These are phyloP conservation scores for Dionaea muscipula DNA, from an alignment of 179 eudicot species.

Conservation along the genomic window DNA sequence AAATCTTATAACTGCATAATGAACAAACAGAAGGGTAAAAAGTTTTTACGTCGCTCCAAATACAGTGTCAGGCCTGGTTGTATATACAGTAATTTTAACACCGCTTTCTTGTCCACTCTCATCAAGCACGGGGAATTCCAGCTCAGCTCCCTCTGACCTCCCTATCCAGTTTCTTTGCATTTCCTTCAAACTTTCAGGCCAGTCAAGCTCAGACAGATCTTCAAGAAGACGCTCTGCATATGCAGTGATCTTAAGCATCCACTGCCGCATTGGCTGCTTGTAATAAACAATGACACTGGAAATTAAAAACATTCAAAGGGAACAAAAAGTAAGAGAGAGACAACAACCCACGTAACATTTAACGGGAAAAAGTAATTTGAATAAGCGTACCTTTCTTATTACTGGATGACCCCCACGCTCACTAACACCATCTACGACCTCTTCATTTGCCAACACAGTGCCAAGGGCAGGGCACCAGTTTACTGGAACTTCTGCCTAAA, in stretches of 20 bases:
- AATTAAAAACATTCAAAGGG: conserved; percentile 57
- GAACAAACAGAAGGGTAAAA: conserved; percentile 6
- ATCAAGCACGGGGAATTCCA: conserved; percentile 55
- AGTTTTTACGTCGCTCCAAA: conserved; percentile 86
- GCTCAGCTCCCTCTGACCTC: conserved; percentile 93
- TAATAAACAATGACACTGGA: conserved; percentile 73
- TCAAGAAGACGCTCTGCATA: conserved; percentile 98
- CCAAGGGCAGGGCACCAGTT: conserved; percentile 99
- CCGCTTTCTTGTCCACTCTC: conserved; percentile 38
- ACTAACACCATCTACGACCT: conserved; percentile 93
- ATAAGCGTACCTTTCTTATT: conserved; percentile 61
- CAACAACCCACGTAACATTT: conserved; percentile 9
- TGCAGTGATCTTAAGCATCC: conserved; percentile 98
- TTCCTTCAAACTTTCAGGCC: conserved; percentile 99
- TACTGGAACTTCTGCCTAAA: conserved; percentile 93
- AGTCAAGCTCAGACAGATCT: conserved; percentile 93
- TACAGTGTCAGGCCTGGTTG: conserved; percentile 91
- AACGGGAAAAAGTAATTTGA: conserved; percentile 7
- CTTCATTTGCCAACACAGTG: conserved; percentile 98
- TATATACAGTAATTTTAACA: conserved; percentile 51
- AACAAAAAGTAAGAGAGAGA: conserved; percentile 31
- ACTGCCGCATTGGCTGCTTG: conserved; percentile 99
- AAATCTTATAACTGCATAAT: neutral
- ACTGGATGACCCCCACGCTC: conserved; percentile 99
- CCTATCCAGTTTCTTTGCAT: conserved; percentile 99